Percentiles rank a stretch among this genome's conserved stretches.
phyloP scores from a whole-genome alignment of 768 basidiomycete genomes.

The Kondoa malvinella region DNA sequence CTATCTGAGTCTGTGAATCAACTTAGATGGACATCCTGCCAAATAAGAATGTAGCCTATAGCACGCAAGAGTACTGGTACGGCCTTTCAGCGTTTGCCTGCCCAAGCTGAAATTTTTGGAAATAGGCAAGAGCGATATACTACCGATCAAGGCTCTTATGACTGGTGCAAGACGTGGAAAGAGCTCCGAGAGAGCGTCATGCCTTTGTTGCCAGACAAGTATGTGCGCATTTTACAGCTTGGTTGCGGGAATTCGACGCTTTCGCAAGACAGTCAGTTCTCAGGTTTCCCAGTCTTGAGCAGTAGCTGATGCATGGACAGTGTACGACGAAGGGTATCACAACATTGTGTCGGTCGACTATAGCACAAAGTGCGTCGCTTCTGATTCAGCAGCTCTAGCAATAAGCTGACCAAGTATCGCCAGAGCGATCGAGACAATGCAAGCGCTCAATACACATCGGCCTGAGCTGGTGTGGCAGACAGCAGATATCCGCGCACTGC shows the following conservation, averaged over 20 bases:
- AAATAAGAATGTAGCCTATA: neutral
- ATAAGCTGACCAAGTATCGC: neutral
- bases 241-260: conserved; percentile 62
- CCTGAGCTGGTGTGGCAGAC: conserved; percentile 66
- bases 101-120: neutral
- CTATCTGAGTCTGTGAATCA: no score
- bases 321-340: conserved; percentile 73
- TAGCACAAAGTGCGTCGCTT: conserved; percentile 53
- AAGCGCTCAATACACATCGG: conserved; percentile 37
- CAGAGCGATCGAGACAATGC: conserved; percentile 12
- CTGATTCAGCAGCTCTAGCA: conserved; percentile 36
- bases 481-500: conserved; percentile 60
- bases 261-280: conserved; percentile 49
- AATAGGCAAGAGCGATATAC: neutral
- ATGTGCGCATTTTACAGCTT: conserved; percentile 53
- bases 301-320: conserved; percentile 35
- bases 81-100: neutral
- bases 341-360: conserved; percentile 74
- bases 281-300: conserved; percentile 3
- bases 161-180: conserved; percentile 72
- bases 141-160: conserved; percentile 35
- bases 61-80: neutral
- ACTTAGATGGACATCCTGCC: no score
- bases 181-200: conserved; percentile 51
- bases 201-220: conserved; percentile 47